Percentiles rank a stretch among this genome's conserved stretches.
Conservation (phyloP, 2,329 filamentous ascomycete species). For the Ceratocystis papillata region DNA sequence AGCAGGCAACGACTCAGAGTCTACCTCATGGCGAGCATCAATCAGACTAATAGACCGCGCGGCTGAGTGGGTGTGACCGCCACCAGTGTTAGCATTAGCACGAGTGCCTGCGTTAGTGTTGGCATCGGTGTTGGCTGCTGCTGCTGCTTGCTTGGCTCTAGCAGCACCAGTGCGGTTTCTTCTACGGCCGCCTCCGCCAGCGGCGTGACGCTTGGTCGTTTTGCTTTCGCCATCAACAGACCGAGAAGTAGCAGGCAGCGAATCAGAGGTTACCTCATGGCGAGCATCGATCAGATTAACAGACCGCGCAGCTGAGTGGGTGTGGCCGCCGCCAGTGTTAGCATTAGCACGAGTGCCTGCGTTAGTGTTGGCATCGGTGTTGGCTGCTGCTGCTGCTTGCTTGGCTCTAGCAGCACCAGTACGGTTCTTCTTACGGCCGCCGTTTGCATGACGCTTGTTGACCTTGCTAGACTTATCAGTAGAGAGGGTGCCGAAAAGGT, state of each 20-base stretch:
- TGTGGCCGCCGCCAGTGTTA: neutral
- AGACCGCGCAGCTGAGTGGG: neutral
- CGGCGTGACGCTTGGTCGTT: neutral
- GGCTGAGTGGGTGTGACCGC: neutral
- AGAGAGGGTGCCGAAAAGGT: no score
- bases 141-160: neutral
- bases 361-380: neutral
- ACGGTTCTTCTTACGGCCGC: neutral
- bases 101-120: neutral
- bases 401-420: neutral
- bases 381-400: neutral
- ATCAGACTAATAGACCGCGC: conserved; percentile 4
- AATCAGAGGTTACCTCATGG: neutral
- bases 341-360: neutral
- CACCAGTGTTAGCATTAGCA: neutral
- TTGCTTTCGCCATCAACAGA: neutral
- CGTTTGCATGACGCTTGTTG: no score
- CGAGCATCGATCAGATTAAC: neutral
- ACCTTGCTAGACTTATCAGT: no score
- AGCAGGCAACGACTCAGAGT: neutral
- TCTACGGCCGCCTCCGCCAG: neutral
- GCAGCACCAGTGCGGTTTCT: neutral
- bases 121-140: neutral
- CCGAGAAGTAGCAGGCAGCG: neutral
- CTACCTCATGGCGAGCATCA: neutral